phyloP scores from a whole-genome alignment of 1,139 yeast genomes.

The Debaryomycetaceae sp. region DNA sequence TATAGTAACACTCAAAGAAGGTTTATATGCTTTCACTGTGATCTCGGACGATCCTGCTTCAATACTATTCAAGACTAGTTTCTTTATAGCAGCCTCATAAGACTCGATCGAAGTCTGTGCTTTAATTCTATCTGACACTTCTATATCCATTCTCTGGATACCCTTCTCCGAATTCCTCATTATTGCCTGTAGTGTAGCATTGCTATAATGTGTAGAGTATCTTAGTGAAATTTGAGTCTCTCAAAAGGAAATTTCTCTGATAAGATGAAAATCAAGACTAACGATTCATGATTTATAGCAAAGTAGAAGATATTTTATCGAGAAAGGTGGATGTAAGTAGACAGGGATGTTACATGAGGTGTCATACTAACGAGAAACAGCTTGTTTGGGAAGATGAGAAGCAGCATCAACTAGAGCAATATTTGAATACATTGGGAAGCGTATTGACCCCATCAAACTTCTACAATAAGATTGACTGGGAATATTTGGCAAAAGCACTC shows the following conservation, averaged over 20 bases:
- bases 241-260: not conserved
- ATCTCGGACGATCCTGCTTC: slow-evolving; percentile 71
- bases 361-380: slow-evolving; percentile 5
- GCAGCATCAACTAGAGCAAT: slow-evolving; percentile 14
- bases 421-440: slow-evolving; percentile 10
- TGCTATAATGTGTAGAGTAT: not conserved
- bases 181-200: not conserved
- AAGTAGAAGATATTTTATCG: not conserved
- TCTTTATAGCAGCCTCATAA: slow-evolving; percentile 53
- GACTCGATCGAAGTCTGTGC: slow-evolving; percentile 11
- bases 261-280: not conserved
- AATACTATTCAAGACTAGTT: slow-evolving; percentile 72
- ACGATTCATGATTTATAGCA: not conserved
- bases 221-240: not conserved
- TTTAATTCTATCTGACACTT: slow-evolving; percentile 9
- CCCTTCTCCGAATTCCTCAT: not conserved
- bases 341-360: not conserved
- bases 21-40: slow-evolving; percentile 60
- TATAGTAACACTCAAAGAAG: slow-evolving; percentile 56
- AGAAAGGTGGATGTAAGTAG: not conserved
- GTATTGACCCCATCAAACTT: slow-evolving; percentile 13
- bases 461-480: slow-evolving; percentile 18
- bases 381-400: slow-evolving; percentile 19
- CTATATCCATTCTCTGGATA: slow-evolving; percentile 8
- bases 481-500: slow-evolving; percentile 9